Conservation (phyloP, 202 grass and related monocot genomes). For the Carex sylvatica region DNA sequence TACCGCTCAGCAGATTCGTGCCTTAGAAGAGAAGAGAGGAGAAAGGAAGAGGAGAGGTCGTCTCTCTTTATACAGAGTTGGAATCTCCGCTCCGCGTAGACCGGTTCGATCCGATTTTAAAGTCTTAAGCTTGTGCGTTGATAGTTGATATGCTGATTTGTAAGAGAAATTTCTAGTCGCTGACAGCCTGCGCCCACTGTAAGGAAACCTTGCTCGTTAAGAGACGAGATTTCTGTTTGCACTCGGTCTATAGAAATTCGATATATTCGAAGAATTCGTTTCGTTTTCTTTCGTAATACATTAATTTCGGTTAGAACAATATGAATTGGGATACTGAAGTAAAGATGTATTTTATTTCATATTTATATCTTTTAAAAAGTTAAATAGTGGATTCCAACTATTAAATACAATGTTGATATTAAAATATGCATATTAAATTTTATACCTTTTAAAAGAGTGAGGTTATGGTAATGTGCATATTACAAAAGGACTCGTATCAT, state of each 20-base stretch:
- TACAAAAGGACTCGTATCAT: too few relatives aligned
- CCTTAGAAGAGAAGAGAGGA: background rate
- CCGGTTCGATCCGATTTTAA: conserved; percentile 10
- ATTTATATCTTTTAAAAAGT: too few relatives aligned
- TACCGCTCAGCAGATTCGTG: conserved; percentile 12
- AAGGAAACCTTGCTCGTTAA: background rate
- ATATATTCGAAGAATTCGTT: background rate
- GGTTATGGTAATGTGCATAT: too few relatives aligned
- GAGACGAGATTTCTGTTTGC: background rate
- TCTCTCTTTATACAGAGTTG: conserved; percentile 1
- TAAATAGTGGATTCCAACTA: too few relatives aligned
- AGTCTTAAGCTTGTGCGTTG: background rate
- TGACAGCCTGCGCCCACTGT: background rate
- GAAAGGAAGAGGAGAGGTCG: background rate
- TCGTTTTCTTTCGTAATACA: background rate
- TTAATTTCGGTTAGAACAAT: background rate
- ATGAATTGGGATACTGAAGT: too few relatives aligned
- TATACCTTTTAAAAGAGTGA: too few relatives aligned
- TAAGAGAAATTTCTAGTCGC: background rate
- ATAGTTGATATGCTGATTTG: background rate
- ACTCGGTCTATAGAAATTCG: background rate
- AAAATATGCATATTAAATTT: too few relatives aligned
- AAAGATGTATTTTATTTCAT: too few relatives aligned
- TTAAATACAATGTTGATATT: too few relatives aligned
- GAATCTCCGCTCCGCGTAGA: background rate